Percentiles rank a stretch among this genome's conserved stretches.
Evolutionary conservation across 2,329 filamentous ascomycete genomes (phyloP).

Genomic region (Chaetomiaceae sp.): DNA sequence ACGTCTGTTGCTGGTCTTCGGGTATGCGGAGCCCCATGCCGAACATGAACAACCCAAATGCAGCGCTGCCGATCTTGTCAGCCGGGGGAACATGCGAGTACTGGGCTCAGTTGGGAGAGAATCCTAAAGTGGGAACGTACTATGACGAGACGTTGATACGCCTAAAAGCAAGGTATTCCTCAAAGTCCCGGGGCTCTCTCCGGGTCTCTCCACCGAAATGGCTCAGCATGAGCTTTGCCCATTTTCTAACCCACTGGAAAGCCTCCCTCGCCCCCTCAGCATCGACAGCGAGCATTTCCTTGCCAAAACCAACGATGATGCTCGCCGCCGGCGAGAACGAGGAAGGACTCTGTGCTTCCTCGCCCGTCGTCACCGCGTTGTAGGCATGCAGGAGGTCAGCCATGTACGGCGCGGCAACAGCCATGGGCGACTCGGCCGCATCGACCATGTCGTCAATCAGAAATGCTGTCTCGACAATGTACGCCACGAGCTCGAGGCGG

Average conservation of each 20-base stretch:
- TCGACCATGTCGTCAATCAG: conserved; percentile 17
- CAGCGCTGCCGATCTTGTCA: not conserved
- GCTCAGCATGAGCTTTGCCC: not conserved
- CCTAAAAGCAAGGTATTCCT: conserved; percentile 8
- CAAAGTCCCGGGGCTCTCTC: not conserved
- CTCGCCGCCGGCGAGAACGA: not conserved
- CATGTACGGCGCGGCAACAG: not conserved
- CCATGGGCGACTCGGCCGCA: not conserved
- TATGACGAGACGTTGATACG: not conserved
- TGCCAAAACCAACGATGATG: not conserved
- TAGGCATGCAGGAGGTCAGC: not conserved
- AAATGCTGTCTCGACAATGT: conserved; percentile 9
- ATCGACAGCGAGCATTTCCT: not conserved
- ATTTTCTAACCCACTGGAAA: not conserved
- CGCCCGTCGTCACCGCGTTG: not conserved
- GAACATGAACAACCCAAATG: conserved; percentile 1
- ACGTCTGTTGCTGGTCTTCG: conserved; percentile 4
- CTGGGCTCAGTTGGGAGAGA: no score
- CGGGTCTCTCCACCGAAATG: no score
- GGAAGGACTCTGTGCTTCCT: not conserved
- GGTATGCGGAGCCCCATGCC: conserved; percentile 7
- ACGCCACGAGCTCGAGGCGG: conserved; percentile 11
- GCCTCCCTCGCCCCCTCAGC: not conserved
- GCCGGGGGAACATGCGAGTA: no score
- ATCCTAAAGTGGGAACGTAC: no score